Evolutionary conservation across 805 yeast genomes (phyloP).

Genomic region (Candida pini): DNA sequence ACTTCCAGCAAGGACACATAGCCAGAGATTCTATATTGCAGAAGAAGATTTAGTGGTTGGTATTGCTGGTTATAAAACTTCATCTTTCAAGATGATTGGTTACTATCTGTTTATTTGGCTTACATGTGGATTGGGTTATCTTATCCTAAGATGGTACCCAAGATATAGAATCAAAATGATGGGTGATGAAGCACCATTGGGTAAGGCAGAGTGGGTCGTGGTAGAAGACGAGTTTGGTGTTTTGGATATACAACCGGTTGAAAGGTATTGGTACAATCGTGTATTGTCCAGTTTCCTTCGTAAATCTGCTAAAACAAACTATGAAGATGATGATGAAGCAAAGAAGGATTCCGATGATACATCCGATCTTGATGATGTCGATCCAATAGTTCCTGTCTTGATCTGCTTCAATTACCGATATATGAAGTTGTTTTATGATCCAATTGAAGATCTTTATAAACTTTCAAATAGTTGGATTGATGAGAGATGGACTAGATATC

Average conservation of each 20-base stretch:
- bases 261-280: conserved; percentile 60
- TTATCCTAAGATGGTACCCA: conserved; percentile 84
- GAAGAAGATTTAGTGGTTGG: conserved; percentile 95
- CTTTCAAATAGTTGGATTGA: conserved; percentile 88
- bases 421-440: conserved; percentile 75
- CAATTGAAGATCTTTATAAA: conserved; percentile 78
- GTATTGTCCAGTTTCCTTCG: conserved; percentile 64
- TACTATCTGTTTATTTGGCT: conserved; percentile 51
- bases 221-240: conserved; percentile 94
- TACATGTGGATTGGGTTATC: conserved; percentile 69
- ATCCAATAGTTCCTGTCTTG: conserved; percentile 65
- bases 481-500: conserved; percentile 61
- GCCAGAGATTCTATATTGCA: conserved; percentile 85
- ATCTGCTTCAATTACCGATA: conserved; percentile 78
- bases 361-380: conserved; percentile 31
- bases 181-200: conserved; percentile 66
- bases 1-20: conserved; percentile 37
- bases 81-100: conserved; percentile 36
- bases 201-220: conserved; percentile 86
- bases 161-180: conserved; percentile 58
- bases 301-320: conserved; percentile 14
- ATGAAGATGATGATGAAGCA: conserved; percentile 17
- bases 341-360: conserved; percentile 22
- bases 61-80: conserved; percentile 79
- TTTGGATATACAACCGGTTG: conserved; percentile 52